Conservation (phyloP, 129 eudicot genomes). For the Sambucus nigra region DNA sequence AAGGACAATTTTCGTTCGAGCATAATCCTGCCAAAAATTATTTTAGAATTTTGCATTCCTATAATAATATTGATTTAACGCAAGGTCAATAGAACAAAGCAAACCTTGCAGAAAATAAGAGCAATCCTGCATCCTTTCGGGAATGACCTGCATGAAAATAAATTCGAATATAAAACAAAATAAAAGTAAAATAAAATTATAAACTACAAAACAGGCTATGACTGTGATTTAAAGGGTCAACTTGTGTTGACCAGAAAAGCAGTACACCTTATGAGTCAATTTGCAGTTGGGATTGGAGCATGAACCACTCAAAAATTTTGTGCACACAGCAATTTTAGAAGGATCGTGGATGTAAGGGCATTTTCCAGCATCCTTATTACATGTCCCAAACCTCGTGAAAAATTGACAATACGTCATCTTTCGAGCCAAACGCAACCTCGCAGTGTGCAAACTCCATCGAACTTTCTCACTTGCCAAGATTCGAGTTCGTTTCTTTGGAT, state of each 20-base stretch:
- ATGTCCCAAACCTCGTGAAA: slow-evolving; percentile 91
- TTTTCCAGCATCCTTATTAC: slow-evolving; percentile 86
- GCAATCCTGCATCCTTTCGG: slow-evolving; percentile 98
- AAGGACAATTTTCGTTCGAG: slow-evolving; percentile 74
- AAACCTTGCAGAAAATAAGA: slow-evolving; percentile 85
- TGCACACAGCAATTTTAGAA: slow-evolving; percentile 85
- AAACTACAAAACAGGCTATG: not conserved
- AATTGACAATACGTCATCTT: slow-evolving; percentile 83
- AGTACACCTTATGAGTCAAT: slow-evolving; percentile 79
- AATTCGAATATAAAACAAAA: slow-evolving; percentile 13
- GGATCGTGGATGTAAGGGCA: slow-evolving; percentile 87
- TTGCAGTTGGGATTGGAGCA: slow-evolving; percentile 68
- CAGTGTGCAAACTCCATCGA: slow-evolving; percentile 97
- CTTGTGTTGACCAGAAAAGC: slow-evolving; percentile 6
- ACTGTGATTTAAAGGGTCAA: too few relatives aligned
- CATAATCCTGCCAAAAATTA: slow-evolving; percentile 60
- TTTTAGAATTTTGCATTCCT: slow-evolving; percentile 9
- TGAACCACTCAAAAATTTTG: slow-evolving; percentile 73
- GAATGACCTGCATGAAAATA: slow-evolving; percentile 64
- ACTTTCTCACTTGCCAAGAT: slow-evolving; percentile 83
- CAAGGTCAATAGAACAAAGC: slow-evolving; percentile 15
- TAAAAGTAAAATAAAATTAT: not conserved
- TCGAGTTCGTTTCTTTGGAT: slow-evolving; percentile 83
- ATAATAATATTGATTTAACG: slow-evolving; percentile 2
- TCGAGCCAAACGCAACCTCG: slow-evolving; percentile 73